Base-by-base conservation (phyloP, 352 stramenopile genomes). In the Phytopythium aichiense region DNA sequence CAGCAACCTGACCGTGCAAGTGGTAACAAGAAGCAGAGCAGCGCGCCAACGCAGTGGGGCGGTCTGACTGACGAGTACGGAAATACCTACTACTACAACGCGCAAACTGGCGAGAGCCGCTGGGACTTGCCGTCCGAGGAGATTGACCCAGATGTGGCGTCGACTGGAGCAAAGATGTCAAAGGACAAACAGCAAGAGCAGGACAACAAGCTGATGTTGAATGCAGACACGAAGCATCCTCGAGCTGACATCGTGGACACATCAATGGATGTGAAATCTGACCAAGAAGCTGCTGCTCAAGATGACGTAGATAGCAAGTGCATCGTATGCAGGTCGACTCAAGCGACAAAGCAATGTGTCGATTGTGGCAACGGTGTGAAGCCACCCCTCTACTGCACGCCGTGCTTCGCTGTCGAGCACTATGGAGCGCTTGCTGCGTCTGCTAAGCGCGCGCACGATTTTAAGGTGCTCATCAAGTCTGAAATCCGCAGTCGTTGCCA, bases 1-100 rank as follows among this genome's bases (percentile, higher is more conserved):
- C 31, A 60, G 51, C 68, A 64, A 48, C 53, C 25, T 25, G 46
- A 37, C 58, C 0, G 43, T 33, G 33, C 37, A 4, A 4, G 60
- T 28, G 52, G 52, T 15, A 40, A 71, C 1, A 51, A 67, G 12
- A 31, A 16, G 16, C 58, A 55, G 0, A 33, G 64, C 12, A 45
- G 61, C 1, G 58, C 63, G 5, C 45, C 58, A 7, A 50, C 65
- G 8, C 51, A 60, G 7, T 89, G 81, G 81, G 33, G 63, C 15
- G 57, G 73, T 18, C 33, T 77, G 13, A 23, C 18, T 4, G 77
- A 89, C 56, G 72, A 74, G 30, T 77, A 81, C 57, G 77, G 71
- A 9, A 82, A 88, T n/a, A 43, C 56, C 15, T 92, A 92, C 35
- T 92, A 78, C 68, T 91, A 79, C 65, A 89, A 91, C 35, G 57